These are phyloP conservation scores for Polyplosphaeria fusca DNA, from an alignment of 495 filamentous ascomycete species.

Conservation along the genomic window DNA sequence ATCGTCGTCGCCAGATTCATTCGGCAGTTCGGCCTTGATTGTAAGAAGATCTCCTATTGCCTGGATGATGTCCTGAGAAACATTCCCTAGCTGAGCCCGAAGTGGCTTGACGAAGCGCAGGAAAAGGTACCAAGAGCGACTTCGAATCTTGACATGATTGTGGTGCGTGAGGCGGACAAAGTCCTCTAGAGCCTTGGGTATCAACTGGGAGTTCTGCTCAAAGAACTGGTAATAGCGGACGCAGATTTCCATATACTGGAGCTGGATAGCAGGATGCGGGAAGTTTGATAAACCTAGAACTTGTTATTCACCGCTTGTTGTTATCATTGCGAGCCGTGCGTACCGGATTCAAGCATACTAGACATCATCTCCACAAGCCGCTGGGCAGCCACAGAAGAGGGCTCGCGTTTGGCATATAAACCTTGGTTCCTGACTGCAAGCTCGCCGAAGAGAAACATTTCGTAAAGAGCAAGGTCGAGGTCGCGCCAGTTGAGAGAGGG, in stretches of 20 bases:
- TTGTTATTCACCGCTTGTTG: no score
- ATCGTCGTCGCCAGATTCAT: constrained; percentile 76
- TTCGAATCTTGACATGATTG: constrained; percentile 75
- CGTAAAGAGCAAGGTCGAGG: constrained; percentile 89
- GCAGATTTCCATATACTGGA: constrained; percentile 98
- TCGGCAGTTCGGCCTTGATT: constrained; percentile 84
- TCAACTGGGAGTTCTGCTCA: constrained; percentile 70
- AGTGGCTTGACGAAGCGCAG: constrained; percentile 88
- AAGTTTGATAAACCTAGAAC: constrained; percentile 80
- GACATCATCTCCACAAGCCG: constrained; percentile 85
- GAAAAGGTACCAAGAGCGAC: constrained; percentile 95
- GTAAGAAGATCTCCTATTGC: constrained; percentile 84
- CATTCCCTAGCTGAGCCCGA: constrained; percentile 74
- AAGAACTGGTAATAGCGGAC: constrained; percentile 94
- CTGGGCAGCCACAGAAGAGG: constrained; percentile 69
- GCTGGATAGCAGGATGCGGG: constrained; percentile 83
- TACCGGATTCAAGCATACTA: constrained; percentile 90
- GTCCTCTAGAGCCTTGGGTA: constrained; percentile 82
- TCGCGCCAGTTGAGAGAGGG: constrained; percentile 88
- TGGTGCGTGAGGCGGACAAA: constrained; percentile 90
- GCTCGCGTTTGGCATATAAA: constrained; percentile 74
- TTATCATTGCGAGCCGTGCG: constrained; percentile 32
- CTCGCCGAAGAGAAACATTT: constrained; percentile 96
- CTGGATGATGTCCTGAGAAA: constrained; percentile 83
- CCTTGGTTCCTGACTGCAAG: constrained; percentile 80